Evolutionary conservation across 1,284 basidiomycete species (phyloP), one percentile per base, ranked within the genome.

Genomic region (Tilletia walkeri): DNA sequence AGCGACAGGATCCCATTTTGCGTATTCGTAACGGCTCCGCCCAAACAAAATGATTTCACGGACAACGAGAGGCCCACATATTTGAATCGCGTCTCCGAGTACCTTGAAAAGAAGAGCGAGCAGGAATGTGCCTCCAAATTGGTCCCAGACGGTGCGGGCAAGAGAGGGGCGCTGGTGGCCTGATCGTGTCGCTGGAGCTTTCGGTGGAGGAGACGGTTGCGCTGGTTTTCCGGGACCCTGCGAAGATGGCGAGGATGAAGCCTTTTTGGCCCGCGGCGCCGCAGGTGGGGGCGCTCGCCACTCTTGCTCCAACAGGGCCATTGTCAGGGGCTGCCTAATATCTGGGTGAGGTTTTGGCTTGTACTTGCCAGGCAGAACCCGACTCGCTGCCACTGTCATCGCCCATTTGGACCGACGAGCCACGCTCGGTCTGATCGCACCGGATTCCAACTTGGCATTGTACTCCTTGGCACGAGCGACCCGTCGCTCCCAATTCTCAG

Each of bases 81-180:
- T 75, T 68, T 81, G 78, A 18, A 76, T 71, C 18, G 75, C 70
- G 68, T 83, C 82, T 7, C 76, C 80, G 18, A 82, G 10, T 20
- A 81, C 67, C 73, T 82, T 95, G 83, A 94, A 85, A 9, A 90
- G 9, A 4, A 91, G 92, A 68, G 88, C 90, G 2, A 87, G 86
- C 93, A 93, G 95, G 82, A 95, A 92, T 86, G 89, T 90, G 86
- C 88, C 89, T 41, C 89, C 89, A 74, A 95, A 88, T 69, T 90
- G 90, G 80, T 95, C 93, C 77, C 91, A 91, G 80, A 95, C 87
- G 0, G 93, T 90, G 85, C 86, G 86, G 0, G 88, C 85, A 24
- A 96, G 87, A 76, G 90, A 92, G 0, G 93, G 87, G 68, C 73
- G 74, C 69, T 76, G 73, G 72, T 76, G 72, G 30, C 78, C 78